Base-by-base conservation (phyloP, 257 asterid species). In the Coffea eugenioides region DNA sequence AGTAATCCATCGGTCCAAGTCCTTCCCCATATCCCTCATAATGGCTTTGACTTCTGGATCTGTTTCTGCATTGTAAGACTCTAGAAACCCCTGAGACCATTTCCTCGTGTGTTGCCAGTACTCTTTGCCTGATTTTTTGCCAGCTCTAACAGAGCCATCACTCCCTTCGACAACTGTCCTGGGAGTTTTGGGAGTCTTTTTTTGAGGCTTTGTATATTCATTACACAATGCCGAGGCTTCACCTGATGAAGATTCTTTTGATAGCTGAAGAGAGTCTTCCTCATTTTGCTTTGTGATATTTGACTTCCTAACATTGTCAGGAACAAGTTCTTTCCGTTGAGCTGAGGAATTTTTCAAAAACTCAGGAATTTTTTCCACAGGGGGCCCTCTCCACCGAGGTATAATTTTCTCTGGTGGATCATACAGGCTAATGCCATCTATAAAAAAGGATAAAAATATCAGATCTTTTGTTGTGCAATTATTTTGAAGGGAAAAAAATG, bases 21-120 rank as follows among this genome's bases (percentile, higher is more conserved):
- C 99, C 86, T 96, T 92, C 72, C 99, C 99, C 5, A 94, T 77
- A 80, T 91, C 90, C 87, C 78, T 92, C 98, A 96, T 94, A 56
- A 59, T 88, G 62, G 87, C 90, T 90, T 91, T 96, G 74, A 87
- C 83, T 87, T 94, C 99, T 12, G 97, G 95, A 78, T 94, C 97
- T 15, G 92, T 80, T 83, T 92, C 97, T 65, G 96, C 97, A 80
- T 89, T 96, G 72, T 91, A 94, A 66, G 91, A 88, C 77, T 93
- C 93, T 54, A 96, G 77, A 84, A 94, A 92, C 65, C 91, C 99
- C 79, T 89, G 85, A 46, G 99, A 96, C 98, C 97, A 94, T 87
- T 88, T 96, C 92, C 92, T 96, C 6, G 99, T 96, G 88, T 94
- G 97, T 86, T 94, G 90, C 99, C 99, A 96, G 80, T 64, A 94